phyloP scores from a whole-genome alignment of 2,329 filamentous ascomycete genomes.

The Phyllosticta citriasiana region DNA sequence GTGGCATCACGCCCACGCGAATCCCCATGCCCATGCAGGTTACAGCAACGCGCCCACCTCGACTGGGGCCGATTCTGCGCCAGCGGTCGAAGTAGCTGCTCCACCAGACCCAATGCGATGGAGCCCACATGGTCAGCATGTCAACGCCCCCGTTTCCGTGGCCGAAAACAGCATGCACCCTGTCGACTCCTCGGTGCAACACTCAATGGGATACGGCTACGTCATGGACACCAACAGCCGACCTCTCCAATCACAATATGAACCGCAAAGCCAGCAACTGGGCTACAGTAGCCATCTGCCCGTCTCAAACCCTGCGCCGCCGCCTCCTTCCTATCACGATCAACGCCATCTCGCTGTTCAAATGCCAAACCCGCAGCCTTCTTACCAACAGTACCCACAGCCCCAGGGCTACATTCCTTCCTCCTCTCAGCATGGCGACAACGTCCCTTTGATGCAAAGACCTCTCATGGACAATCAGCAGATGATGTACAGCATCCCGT shows the following conservation, averaged over 20 bases:
- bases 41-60: slow-evolving; percentile 8
- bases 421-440: slow-evolving; percentile 8
- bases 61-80: slow-evolving; percentile 5
- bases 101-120: slow-evolving; percentile 23
- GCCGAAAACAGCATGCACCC: slow-evolving; percentile 14
- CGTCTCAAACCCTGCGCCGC: slow-evolving; percentile 24
- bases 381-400: slow-evolving; percentile 15
- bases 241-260: slow-evolving; percentile 30
- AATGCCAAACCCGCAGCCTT: slow-evolving; percentile 21
- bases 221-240: slow-evolving; percentile 27
- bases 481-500: slow-evolving; percentile 31
- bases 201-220: slow-evolving; percentile 17
- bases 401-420: slow-evolving; percentile 14
- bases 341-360: slow-evolving; percentile 25
- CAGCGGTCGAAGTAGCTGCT: slow-evolving; percentile 20
- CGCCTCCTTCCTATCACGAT: slow-evolving; percentile 24
- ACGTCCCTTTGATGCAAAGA: slow-evolving; percentile 23
- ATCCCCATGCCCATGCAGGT: slow-evolving; percentile 7
- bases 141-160: slow-evolving; percentile 25
- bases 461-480: slow-evolving; percentile 17
- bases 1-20: slow-evolving; percentile 26
- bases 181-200: slow-evolving; percentile 8
- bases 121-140: slow-evolving; percentile 21
- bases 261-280: slow-evolving; percentile 21
- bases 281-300: slow-evolving; percentile 23